Base-by-base conservation (phyloP, 345 rosid species). In the Eutrema yunnanense region DNA sequence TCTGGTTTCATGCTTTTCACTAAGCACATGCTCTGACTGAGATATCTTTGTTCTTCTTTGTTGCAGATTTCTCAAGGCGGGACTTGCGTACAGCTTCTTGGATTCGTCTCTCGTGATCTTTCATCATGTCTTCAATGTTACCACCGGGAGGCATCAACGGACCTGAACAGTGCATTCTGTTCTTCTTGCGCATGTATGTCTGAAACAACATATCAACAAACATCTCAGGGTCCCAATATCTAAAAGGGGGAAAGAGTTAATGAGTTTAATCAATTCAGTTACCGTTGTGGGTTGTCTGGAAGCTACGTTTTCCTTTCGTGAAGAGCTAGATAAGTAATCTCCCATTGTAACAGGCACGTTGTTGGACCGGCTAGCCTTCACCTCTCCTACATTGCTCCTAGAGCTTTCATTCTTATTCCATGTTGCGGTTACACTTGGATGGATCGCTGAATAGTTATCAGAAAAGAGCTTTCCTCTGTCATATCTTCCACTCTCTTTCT, bases 121-220 rank as follows among this genome's bases (percentile, higher is more conserved):
- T 90, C 19, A 95, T 87, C 73, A 90, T 73, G 13, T 88, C 99
- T 6, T 95, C 96, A 8, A 90, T 86, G 83, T 86, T 92, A 46
- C 92, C 94, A 22, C 96, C 98, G 2, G 88, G 87, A 74, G 98
- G 90, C 82, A 92, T 82, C 86, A 95, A 72, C 6, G 99, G 99
- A 73, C 99, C 99, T 3, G 98, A 92, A 79, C 47, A 92, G 50
- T 92, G 88, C 60, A 88, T 85, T 80, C 88, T 89, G 80, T 74
- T 92, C 79, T 88, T 92, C 86, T 79, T 86, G 0, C 79, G 82
- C 60, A 74, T 86, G 63, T 79, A 82, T 4, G 75, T 88, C 99
- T 92, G 81, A 71, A 80, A 75, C 38, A 30, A 64, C 62, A 75
- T 34, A 10, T 36, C 65, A 73, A 42, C 11, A 7, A 55, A 55